Percentiles rank a stretch among this genome's conserved stretches.
phyloP scores from a whole-genome alignment of 1,284 basidiomycete species.

The Cerioporus squamosus region DNA sequence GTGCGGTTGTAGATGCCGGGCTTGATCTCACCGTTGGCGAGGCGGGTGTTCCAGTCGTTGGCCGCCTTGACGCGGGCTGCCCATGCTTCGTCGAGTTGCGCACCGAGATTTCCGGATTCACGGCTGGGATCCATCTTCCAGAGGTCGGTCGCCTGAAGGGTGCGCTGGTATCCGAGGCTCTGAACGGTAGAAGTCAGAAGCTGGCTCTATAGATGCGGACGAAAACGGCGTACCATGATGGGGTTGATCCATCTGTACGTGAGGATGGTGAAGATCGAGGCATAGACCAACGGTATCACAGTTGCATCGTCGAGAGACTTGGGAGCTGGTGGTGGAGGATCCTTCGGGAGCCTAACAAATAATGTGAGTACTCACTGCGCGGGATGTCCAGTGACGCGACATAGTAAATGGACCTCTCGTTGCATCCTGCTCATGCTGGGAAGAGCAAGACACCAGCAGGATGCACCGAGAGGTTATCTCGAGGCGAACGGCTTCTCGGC shows the following conservation, averaged over 20 bases:
- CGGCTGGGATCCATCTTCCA: slow-evolving; percentile 67
- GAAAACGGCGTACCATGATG: slow-evolving; percentile 56
- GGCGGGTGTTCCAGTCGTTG: slow-evolving; percentile 56
- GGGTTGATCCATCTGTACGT: slow-evolving; percentile 72
- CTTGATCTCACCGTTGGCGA: slow-evolving; percentile 51
- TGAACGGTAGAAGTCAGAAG: slow-evolving; percentile 21
- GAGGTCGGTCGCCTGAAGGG: slow-evolving; percentile 74
- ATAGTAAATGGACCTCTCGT: no score
- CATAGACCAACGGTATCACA: slow-evolving; percentile 61
- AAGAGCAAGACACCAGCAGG: not conserved
- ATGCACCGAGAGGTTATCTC: not conserved
- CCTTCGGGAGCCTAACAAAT: slow-evolving; percentile 54
- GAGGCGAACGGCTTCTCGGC: no score
- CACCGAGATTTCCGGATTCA: slow-evolving; percentile 53
- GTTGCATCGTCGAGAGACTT: slow-evolving; percentile 60
- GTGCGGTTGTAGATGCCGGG: slow-evolving; percentile 42
- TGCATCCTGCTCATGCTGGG: not conserved
- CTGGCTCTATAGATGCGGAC: not conserved
- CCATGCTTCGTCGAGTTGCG: slow-evolving; percentile 56
- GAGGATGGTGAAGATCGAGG: slow-evolving; percentile 59
- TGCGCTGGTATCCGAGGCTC: slow-evolving; percentile 69
- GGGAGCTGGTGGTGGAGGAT: slow-evolving; percentile 62
- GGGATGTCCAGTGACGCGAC: no score
- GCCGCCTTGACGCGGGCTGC: slow-evolving; percentile 48
- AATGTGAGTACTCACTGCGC: no score